These are phyloP conservation scores for Solanum paucissectum DNA, from an alignment of 257 asterid genomes.

Conservation along the genomic window DNA sequence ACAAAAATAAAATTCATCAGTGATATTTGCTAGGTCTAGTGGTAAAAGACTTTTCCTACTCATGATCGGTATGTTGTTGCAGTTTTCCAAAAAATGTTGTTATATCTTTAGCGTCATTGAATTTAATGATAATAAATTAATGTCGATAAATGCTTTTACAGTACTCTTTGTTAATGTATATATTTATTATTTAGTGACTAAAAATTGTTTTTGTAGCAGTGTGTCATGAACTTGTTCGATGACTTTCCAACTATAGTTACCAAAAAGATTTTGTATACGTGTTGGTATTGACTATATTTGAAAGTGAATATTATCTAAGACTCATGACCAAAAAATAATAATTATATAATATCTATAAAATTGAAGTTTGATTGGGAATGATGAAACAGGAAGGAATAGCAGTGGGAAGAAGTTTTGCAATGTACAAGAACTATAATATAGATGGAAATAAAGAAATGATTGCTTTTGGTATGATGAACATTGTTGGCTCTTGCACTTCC, in stretches of 20 bases:
- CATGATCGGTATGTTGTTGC: too few relatives aligned
- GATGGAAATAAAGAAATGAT: conserved; percentile 99
- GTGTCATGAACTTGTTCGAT: background rate
- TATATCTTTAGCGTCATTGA: too few relatives aligned
- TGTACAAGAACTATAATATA: conserved; percentile 82
- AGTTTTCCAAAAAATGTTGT: background rate
- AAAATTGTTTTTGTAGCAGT: too few relatives aligned
- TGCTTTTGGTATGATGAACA: conserved; percentile 89
- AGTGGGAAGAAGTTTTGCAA: conserved; percentile 92
- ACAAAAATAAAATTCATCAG: background rate
- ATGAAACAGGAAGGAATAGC: conserved; percentile 85
- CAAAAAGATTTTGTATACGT: background rate
- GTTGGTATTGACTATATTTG: background rate
- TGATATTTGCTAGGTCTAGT: background rate
- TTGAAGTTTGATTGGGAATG: too few relatives aligned
- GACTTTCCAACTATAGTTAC: background rate
- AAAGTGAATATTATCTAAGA: background rate
- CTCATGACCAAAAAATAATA: background rate
- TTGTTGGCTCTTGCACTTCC: conserved; percentile 86
- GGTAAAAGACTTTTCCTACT: background rate
- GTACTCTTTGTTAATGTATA: too few relatives aligned
- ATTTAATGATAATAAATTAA: too few relatives aligned
- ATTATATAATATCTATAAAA: too few relatives aligned
- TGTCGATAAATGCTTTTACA: too few relatives aligned
- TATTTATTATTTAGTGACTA: too few relatives aligned